Evolutionary conservation across 129 eudicot species (phyloP).

Genomic region (Lonicera japonica): DNA sequence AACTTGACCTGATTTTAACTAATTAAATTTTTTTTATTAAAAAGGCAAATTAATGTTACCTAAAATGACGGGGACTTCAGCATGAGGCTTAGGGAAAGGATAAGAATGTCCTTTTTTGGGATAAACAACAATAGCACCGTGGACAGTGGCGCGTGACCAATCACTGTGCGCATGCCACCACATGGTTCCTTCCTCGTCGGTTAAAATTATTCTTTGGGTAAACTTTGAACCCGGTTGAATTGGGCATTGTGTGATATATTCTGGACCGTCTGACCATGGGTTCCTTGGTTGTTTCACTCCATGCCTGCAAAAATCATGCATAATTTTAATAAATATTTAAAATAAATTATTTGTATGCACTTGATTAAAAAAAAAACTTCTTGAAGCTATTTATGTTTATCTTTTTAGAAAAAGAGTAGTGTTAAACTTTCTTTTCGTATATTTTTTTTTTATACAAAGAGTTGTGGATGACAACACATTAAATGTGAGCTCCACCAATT

Average conservation of each 20-base stretch:
- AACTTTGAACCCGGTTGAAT: slow-evolving; percentile 51
- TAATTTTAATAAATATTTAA: neutral
- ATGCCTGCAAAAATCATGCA: slow-evolving; percentile 39
- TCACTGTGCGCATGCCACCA: slow-evolving; percentile 83
- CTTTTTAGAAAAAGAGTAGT: no score
- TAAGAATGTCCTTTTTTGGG: slow-evolving; percentile 38
- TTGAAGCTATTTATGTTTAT: no score
- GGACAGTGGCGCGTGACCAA: slow-evolving; percentile 59
- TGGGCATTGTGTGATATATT: slow-evolving; percentile 55
- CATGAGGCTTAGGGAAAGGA: slow-evolving; percentile 49
- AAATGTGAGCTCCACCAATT: no score
- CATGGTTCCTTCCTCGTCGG: slow-evolving; percentile 57
- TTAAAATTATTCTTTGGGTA: slow-evolving; percentile 33
- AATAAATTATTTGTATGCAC: no score
- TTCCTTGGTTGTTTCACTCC: slow-evolving; percentile 60
- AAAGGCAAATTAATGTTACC: slow-evolving; percentile 29
- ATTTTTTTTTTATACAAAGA: no score
- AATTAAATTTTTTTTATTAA: no score
- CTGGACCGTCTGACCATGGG: slow-evolving; percentile 78
- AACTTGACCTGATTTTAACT: no score
- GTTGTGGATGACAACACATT: no score
- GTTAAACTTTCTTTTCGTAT: no score
- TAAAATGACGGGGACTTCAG: slow-evolving; percentile 41
- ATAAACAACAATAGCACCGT: slow-evolving; percentile 37
- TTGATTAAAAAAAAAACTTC: no score